Base-by-base conservation (phyloP, 495 filamentous ascomycete species). In the Corynascus novoguineensis region DNA sequence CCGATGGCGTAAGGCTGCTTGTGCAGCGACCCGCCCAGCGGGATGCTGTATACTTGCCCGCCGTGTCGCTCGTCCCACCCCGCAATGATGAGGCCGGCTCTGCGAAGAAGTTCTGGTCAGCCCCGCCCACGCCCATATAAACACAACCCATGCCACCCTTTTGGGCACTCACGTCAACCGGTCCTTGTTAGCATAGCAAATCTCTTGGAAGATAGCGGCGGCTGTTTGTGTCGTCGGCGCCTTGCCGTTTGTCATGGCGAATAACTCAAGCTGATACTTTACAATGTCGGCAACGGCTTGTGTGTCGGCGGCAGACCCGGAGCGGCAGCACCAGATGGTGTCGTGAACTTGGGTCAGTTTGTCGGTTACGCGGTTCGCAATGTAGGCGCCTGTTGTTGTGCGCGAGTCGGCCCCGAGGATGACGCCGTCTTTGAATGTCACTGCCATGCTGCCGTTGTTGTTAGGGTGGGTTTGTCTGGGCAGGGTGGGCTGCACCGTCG, bases 311-410 rank as follows among this genome's bases (percentile, higher is more conserved):
- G 93, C 93, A 11, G 93, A 97, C 28, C 93, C 93, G 50, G 95
- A 97, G 57, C 82, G 86, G 76, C 93, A 98, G 80, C 93, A 98
- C 93, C 93, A 98, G 71, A 98, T 97, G 47, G 92, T 97, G 73
- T 97, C 93, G 74, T 95, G 88, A 40, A 98, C 92, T 75, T 92
- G 89, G 61, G 95, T 98, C 68, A 98, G 85, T 80, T 98, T 98
- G 79, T 98, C 93, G 55, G 93, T 97, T 48, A 98, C 95, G 76
- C 93, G 86, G 73, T 98, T 98, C 65, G 93, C 95, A 69, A 98
- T 97, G 81, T 96, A 97, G 60, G 93, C 86, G 66, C 93, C 93
- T 53, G 93, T 97, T n/a, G 93, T 97, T 64, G 93, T 98, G 77
- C 93, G 85, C 64, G 90, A 96, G 72, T 98, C 93, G 62, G 93